Conservation (phyloP, 192 early-diverging fungal species). For the Martensiomyces pterosporus region DNA sequence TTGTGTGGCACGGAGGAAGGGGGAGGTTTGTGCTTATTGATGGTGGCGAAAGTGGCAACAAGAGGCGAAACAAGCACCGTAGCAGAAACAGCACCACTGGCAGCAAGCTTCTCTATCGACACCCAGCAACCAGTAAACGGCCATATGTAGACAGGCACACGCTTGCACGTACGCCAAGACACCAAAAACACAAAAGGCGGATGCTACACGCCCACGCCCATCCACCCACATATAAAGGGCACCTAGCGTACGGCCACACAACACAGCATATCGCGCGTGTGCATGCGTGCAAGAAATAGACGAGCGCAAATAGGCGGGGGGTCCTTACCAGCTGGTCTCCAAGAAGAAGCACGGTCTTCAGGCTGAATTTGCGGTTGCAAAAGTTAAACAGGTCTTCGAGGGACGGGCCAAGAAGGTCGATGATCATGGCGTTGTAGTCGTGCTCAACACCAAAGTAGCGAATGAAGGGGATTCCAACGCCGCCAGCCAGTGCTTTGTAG, state of each 20-base stretch:
- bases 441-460: constrained; percentile 80
- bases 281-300: neutral
- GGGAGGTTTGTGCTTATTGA: too few relatives aligned
- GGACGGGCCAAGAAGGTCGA: constrained; percentile 87
- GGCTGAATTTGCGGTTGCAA: constrained; percentile 81
- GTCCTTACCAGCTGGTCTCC: constrained; percentile 74
- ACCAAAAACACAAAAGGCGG: neutral
- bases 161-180: neutral
- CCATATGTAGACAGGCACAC: neutral
- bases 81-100: neutral
- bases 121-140: too few relatives aligned
- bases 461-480: constrained; percentile 85
- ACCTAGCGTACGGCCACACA: too few relatives aligned
- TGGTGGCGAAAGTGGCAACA: too few relatives aligned
- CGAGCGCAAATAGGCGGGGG: constrained; percentile 27
- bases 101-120: too few relatives aligned
- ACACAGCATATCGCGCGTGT: neutral
- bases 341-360: constrained; percentile 82
- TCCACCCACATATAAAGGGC: too few relatives aligned
- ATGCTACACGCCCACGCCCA: too few relatives aligned
- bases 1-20: too few relatives aligned
- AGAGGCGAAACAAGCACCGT: neutral
- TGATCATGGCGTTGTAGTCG: constrained; percentile 82
- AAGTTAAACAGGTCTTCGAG: constrained; percentile 89
- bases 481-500: constrained; percentile 90